Base-by-base conservation (phyloP, 2,329 filamentous ascomycete species). In the Cadophora gregata region DNA sequence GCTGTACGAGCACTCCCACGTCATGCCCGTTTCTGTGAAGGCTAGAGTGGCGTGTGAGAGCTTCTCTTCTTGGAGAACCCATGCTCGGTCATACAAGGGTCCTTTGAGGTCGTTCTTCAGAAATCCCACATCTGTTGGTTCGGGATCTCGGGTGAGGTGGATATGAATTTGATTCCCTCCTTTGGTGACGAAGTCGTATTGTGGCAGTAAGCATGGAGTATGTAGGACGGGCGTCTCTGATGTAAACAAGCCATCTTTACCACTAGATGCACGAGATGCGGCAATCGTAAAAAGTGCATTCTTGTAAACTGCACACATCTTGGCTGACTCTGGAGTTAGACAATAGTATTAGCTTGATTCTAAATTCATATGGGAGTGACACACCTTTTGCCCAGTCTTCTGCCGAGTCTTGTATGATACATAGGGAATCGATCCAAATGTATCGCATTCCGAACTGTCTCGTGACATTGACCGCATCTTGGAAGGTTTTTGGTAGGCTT, bases 231-330 rank as follows among this genome's bases (percentile, higher is more conserved):
- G 27, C 2, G 16, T 33, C 50, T 55, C 50, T 29, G 12, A 33
- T n/a, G 50, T 19, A 19, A 55, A 55, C 10, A 55, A 9, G 29
- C 50, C 50, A n/a, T 31, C 50, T 14, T 55, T 55, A 19, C 50
- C 50, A 19, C 19, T 55, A 1, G 25, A 31, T 31, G 50, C 50
- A 31, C 25, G 27, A 55, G 50, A 55, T 31, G 50, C 50, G 16
- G 50, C 50, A 19, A 55, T 55, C 12, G 50, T 55, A 27, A 55
- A 55, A 31, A 55, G 27, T 55, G 50, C 50, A 16, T 55, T 55
- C 14, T 55, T 55, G 27, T 55, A 55, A 12, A 55, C 50, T 31
- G 50, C 50, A 16, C 50, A 55, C 50, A 55, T 55, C 8, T 19
- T 55, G 27, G 50, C 50, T n/a, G 50, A 55, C 19, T 55, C 50